Evolutionary conservation across 1,284 basidiomycete genomes (phyloP).

Genomic region (Flammula alnicola): DNA sequence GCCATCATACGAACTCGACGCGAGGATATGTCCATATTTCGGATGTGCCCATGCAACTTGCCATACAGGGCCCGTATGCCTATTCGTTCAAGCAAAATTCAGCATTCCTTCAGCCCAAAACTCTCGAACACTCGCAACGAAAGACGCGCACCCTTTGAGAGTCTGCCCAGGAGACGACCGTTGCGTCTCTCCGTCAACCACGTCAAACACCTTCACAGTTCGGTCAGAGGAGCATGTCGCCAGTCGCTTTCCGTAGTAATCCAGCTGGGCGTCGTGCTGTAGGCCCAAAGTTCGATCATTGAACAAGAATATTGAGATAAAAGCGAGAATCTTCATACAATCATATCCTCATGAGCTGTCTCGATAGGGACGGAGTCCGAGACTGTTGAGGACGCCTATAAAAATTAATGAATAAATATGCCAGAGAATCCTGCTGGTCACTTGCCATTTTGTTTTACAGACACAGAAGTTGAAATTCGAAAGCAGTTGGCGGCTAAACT

Average conservation of each 20-base stretch:
- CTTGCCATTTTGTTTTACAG: conserved; percentile 26
- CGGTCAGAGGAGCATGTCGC: conserved; percentile 97
- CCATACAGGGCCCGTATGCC: conserved; percentile 98
- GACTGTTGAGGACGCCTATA: conserved; percentile 56
- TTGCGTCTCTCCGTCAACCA: conserved; percentile 86
- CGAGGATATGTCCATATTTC: conserved; percentile 94
- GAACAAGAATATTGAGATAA: background rate
- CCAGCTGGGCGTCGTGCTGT: conserved; percentile 96
- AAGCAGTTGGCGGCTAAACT: background rate
- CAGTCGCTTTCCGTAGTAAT: conserved; percentile 96
- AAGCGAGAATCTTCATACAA: conserved; percentile 59
- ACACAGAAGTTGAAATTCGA: conserved; percentile 2
- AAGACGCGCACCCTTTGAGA: conserved; percentile 76
- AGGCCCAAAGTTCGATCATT: background rate
- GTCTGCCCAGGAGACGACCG: conserved; percentile 70
- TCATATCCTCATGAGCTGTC: conserved; percentile 95
- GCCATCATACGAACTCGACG: conserved; percentile 97
- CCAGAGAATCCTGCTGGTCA: conserved; percentile 1
- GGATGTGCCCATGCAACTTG: conserved; percentile 99
- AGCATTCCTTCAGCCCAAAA: too few species aligned
- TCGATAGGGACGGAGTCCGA: conserved; percentile 82
- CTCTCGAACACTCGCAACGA: background rate
- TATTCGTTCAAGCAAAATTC: too few species aligned
- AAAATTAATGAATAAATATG: background rate
- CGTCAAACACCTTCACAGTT: conserved; percentile 95